Evolutionary conservation across 2,329 filamentous ascomycete genomes (phyloP).

Genomic region (Aureobasidium sp.): DNA sequence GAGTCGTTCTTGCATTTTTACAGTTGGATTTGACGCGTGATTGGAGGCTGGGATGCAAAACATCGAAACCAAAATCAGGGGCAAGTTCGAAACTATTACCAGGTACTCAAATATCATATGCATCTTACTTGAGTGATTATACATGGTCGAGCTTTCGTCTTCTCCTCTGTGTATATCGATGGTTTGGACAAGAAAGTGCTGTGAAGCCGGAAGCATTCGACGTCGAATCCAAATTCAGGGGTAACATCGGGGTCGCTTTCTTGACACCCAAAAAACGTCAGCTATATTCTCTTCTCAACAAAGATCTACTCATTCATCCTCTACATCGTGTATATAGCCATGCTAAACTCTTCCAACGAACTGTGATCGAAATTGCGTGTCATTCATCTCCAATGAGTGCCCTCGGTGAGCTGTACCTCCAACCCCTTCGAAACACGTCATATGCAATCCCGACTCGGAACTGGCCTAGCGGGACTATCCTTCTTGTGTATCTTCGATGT

Average conservation of each 20-base stretch:
- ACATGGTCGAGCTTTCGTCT: too few species aligned
- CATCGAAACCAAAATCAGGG: background rate
- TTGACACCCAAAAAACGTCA: background rate
- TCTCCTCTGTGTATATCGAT: background rate
- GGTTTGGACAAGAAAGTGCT: background rate
- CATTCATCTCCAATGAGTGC: too few species aligned
- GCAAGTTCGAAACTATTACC: background rate
- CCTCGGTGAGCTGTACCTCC: too few species aligned
- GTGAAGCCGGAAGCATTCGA: background rate
- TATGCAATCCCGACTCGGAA: too few species aligned
- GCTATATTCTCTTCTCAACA: background rate
- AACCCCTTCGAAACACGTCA: too few species aligned
- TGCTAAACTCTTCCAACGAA: background rate
- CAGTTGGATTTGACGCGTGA: background rate
- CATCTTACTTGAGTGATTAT: background rate
- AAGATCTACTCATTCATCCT: background rate
- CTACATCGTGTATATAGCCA: background rate
- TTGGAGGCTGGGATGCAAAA: background rate
- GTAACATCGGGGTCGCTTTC: background rate
- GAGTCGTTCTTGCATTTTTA: background rate
- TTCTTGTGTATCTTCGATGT: too few species aligned
- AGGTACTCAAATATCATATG: background rate
- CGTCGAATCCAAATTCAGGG: background rate
- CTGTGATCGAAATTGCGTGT: background rate
- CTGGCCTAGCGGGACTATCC: too few species aligned